Percentiles rank a stretch among this genome's conserved stretches.
These are phyloP conservation scores for Ganoderma multipileum DNA, from an alignment of 1,284 basidiomycete species.

Conservation along the genomic window DNA sequence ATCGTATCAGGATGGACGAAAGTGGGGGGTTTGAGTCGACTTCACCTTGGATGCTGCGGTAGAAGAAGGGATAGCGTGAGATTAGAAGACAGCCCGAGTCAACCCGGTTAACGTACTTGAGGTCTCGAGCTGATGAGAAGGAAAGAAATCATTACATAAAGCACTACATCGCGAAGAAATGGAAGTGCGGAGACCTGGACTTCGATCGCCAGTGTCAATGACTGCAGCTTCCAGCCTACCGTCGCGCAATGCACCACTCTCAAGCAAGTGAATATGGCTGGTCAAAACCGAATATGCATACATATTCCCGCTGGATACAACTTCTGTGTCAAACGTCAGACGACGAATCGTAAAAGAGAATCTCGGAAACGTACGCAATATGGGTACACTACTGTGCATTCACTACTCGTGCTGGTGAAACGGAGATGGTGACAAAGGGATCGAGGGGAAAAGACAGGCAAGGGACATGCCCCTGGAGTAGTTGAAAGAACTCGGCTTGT, in stretches of 20 bases:
- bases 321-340: neutral
- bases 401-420: no score
- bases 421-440: no score
- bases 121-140: neutral
- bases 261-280: no score
- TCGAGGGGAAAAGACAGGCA: neutral
- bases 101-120: neutral
- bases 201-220: neutral
- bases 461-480: no score
- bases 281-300: no score
- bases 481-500: no score
- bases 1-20: constrained; percentile 10
- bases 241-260: neutral
- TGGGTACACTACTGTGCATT: neutral
- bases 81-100: neutral
- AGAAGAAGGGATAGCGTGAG: neutral
- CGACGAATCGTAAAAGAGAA: neutral
- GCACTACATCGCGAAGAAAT: neutral
- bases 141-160: neutral
- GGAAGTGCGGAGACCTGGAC: neutral
- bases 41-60: constrained; percentile 1
- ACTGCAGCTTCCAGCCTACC: neutral
- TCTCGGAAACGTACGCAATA: neutral
- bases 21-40: neutral
- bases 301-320: neutral